These are phyloP conservation scores for Colletotrichum magnum DNA, from an alignment of 2,329 filamentous ascomycete species.

Conservation along the genomic window DNA sequence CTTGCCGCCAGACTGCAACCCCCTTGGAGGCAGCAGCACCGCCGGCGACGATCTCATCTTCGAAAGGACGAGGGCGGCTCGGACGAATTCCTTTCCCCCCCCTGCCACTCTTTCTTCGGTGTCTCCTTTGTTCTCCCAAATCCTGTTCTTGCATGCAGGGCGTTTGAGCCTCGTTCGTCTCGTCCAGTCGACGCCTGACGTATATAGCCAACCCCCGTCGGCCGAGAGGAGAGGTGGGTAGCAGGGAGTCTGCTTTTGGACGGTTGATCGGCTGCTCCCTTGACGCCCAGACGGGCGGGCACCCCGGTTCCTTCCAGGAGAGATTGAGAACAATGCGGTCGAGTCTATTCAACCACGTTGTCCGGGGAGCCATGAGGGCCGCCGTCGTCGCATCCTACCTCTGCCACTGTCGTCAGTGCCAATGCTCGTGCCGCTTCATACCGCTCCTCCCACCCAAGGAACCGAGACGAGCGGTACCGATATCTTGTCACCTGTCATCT, in stretches of 20 bases:
- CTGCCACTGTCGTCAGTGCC: constrained; percentile 26
- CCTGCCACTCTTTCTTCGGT: not conserved
- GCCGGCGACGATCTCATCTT: constrained; percentile 7
- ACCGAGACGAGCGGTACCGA: constrained; percentile 20
- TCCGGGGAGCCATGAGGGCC: not conserved
- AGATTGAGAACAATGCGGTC: not conserved
- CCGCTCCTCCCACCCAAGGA: not conserved
- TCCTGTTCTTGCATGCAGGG: constrained; percentile 13
- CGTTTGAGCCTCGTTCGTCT: not conserved
- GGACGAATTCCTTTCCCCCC: not conserved
- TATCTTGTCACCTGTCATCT: constrained; percentile 14
- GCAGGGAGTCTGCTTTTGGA: constrained; percentile 12
- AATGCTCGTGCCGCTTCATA: constrained; percentile 1
- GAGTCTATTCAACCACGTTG: constrained; percentile 1
- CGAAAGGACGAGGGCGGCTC: not conserved
- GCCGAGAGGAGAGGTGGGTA: not conserved
- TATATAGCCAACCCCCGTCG: constrained; percentile 2
- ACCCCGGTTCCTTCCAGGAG: not conserved
- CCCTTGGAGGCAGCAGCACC: not conserved
- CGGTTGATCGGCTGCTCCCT: not conserved
- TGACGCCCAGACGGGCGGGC: not conserved
- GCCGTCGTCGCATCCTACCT: not conserved
- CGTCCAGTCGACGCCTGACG: constrained; percentile 9
- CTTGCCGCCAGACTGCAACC: constrained; percentile 17
- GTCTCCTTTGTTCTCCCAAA: not conserved